Evolutionary conservation across 768 basidiomycete species (phyloP).

Genomic region (Rhodotorula taiwanensis): DNA sequence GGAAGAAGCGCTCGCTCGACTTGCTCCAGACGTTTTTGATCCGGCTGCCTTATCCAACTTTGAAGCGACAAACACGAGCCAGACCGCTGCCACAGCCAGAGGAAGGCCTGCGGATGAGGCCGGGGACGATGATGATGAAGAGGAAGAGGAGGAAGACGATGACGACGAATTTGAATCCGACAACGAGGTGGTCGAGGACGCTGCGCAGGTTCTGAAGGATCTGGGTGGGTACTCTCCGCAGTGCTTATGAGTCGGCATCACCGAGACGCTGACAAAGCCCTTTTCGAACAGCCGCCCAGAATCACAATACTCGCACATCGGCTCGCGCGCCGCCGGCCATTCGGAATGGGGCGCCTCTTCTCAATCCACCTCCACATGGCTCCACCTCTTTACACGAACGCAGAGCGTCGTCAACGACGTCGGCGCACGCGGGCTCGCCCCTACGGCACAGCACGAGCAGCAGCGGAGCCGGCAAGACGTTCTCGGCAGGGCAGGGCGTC

Average conservation of each 20-base stretch:
- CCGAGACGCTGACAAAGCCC: neutral
- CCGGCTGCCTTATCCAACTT: neutral
- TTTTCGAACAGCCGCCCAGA: neutral
- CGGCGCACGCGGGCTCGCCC: neutral
- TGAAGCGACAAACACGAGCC: too few species aligned
- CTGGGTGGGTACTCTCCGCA: neutral
- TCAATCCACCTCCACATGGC: too few species aligned
- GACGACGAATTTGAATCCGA: constrained; percentile 9
- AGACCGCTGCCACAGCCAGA: too few species aligned
- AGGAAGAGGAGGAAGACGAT: neutral
- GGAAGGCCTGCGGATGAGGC: too few species aligned
- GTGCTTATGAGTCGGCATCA: too few species aligned
- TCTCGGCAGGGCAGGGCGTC: too few species aligned
- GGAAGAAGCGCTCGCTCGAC: constrained; percentile 50
- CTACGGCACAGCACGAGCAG: neutral
- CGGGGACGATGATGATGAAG: too few species aligned
- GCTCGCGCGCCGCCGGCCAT: too few species aligned
- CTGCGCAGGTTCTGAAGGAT: constrained; percentile 17
- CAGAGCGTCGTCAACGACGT: too few species aligned
- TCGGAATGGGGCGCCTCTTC: too few species aligned
- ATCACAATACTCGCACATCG: neutral
- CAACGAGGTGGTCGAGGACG: constrained; percentile 12
- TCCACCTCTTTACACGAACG: too few species aligned
- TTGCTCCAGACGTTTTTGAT: neutral
- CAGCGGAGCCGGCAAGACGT: too few species aligned